A percentile compares a stretch with the other conserved stretches of the same genome.
phyloP scores from a whole-genome alignment of 306 rosid species.

The Rosa persica region DNA sequence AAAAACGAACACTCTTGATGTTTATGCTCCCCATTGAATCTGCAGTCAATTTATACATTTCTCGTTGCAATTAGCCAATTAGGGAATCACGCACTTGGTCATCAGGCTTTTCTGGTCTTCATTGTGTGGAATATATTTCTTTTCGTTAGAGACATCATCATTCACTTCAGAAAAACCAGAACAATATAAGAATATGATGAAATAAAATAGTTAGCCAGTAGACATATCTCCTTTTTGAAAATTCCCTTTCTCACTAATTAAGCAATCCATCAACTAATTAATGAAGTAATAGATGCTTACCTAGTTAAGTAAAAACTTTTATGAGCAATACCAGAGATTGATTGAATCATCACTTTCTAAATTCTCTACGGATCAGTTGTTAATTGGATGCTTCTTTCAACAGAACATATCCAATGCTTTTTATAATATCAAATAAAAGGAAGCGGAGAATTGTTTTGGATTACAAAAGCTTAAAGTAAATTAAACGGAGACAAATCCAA shows the following conservation, averaged over 20 bases:
- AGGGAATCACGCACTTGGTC: too few relatives aligned
- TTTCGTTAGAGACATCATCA: not conserved
- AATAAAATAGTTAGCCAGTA: not conserved
- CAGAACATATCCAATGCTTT: conserved; percentile 18
- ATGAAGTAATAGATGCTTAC: not conserved
- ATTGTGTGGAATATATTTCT: not conserved
- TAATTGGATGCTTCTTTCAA: conserved; percentile 2
- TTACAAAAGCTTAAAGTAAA: not conserved
- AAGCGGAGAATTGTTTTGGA: not conserved
- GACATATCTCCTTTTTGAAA: not conserved
- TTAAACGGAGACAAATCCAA: not conserved
- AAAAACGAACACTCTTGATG: too few relatives aligned
- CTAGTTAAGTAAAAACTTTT: not conserved
- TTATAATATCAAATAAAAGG: not conserved
- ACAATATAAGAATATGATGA: not conserved
- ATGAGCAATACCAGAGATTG: not conserved
- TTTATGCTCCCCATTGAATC: too few relatives aligned
- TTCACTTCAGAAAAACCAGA: not conserved
- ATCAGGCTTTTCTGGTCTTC: too few relatives aligned
- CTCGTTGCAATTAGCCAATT: too few relatives aligned
- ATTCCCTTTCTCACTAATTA: not conserved
- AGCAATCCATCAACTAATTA: not conserved
- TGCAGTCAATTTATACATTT: too few relatives aligned
- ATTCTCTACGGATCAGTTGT: conserved; percentile 20
- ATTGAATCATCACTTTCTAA: not conserved